Base-by-base conservation (phyloP, 176 grass and related monocot species). In the Musa acuminata region DNA sequence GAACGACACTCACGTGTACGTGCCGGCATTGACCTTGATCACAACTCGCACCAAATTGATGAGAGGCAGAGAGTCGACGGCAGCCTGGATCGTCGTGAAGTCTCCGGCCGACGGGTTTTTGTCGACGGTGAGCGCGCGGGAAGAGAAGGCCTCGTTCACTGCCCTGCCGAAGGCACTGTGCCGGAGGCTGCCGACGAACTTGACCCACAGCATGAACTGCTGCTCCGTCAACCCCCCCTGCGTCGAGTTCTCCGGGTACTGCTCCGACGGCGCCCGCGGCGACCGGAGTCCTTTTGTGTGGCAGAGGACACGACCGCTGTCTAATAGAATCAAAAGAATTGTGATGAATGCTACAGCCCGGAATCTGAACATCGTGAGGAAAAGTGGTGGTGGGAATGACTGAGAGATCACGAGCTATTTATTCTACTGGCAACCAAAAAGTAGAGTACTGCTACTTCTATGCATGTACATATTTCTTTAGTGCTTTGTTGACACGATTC, bases 11-110 rank as follows among this genome's bases (percentile, higher is more conserved):
- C 87, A 98, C 95, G 88, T 94, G 84, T 91, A 99, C 1, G 71
- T 89, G 59, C 95, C 91, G 68, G 95, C 88, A 62, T 99, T 85
- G 95, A 99, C 86, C 84, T 73, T 91, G 82, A 99, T 91, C 80
- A 99, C 86, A 70, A 99, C 95, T 79, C 88, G 83, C 1, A 72
- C 84, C 25, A 99, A 80, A 77, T 99, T 99, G 85, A 94, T 87
- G 77, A 86, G 57, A 13, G 88, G 95, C 27, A 99, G 77, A 20
- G 95, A 94, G 75, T 99, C 90, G 5, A 99, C 51, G 72, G 95
- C 91, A 9, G 78, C 86, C 79, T 99, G 95, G 89, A 99, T 94
- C 62, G 88, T 80, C 26, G 79, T 86, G 86, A 99, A 99, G 72
- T 84, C 74, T 2, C 88, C 95, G 11, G 78, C 48, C 12, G 66